Evolutionary conservation across 495 filamentous ascomycete genomes (phyloP).

Genomic region (Penicilliopsis zonata): DNA sequence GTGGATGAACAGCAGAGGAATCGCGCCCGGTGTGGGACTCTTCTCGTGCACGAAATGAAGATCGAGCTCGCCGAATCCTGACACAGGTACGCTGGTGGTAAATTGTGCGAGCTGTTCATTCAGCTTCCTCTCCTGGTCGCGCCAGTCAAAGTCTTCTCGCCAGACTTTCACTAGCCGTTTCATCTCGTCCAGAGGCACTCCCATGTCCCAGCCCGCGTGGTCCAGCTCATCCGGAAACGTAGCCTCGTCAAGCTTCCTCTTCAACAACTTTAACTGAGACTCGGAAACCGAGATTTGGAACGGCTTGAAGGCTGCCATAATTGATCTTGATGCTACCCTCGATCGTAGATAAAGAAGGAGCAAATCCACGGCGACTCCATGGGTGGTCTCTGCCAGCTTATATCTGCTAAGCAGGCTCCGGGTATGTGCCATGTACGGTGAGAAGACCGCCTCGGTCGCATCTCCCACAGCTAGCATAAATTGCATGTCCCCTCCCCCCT

Average conservation of each 20-base stretch:
- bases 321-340: no score
- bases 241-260: conserved; percentile 27
- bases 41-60: conserved; percentile 34
- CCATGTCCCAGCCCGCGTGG: conserved; percentile 32
- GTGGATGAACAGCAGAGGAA: conserved; percentile 52
- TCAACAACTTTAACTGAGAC: conserved; percentile 21
- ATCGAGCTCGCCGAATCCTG: conserved; percentile 30
- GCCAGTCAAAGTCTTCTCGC: conserved; percentile 38
- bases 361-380: no score
- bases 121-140: conserved; percentile 23
- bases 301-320: conserved; percentile 12
- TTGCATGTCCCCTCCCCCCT: no score
- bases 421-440: no score
- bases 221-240: conserved; percentile 37
- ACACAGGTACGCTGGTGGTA: conserved; percentile 14
- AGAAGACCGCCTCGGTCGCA: no score
- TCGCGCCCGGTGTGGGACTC: conserved; percentile 32
- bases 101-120: conserved; percentile 30
- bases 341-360: no score
- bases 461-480: no score
- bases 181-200: conserved; percentile 34
- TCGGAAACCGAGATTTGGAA: conserved; percentile 33
- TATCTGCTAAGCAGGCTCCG: no score
- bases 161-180: conserved; percentile 32
- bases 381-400: no score